Base-by-base conservation (phyloP, 1,139 yeast genomes). In the Kurtzmaniella quercitrusa region DNA sequence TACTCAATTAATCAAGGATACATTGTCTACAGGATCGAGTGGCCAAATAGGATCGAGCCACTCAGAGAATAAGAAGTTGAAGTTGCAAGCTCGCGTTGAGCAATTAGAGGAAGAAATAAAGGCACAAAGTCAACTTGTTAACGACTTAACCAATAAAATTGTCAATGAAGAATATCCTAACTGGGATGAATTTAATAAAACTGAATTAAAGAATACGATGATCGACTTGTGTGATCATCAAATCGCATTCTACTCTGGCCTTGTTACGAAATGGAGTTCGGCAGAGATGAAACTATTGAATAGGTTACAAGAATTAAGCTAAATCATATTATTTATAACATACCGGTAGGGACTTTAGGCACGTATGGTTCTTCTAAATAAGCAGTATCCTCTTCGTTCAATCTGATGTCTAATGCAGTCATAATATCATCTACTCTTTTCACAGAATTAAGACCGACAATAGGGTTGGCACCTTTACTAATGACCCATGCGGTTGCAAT, bases 101-200 rank as follows among this genome's bases (percentile, higher is more conserved):
- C 69, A 66, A 48, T 57, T 73, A 40, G 76, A 71, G 47, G 56
- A 64, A 22, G 87, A 84, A 56, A 84, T 88, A 40, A 72, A 71
- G 18, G 66, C 71, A 19, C 80, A 88, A 46, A 76, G 70, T 1
- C 57, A 60, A 38, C 44, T 72, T 43, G 75, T 72, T 8, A 61
- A 82, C 38, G 80, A 80, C 19, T 73, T 79, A 42, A 88, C 95
- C 12, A 82, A 81, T 54, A 72, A 78, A 50, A 80, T 88, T 7
- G 84, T 88, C 33, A 84, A 83, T 50, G 82, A 82, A 45, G 98
- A 93, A 59, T 86, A 88, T 50, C 82, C 84, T 6, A 78, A 84
- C 49, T 91, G 95, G 73, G 96, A 93, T 53, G 73, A 72, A 33
- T 85, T 88, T 52, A 91, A 89, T 60, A 79, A 87, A 36, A 68